Percentiles rank a stretch among this genome's conserved stretches.
Conservation (phyloP, 202 grass and related monocot species). For the Schoenoplectus tabernaemontani region DNA sequence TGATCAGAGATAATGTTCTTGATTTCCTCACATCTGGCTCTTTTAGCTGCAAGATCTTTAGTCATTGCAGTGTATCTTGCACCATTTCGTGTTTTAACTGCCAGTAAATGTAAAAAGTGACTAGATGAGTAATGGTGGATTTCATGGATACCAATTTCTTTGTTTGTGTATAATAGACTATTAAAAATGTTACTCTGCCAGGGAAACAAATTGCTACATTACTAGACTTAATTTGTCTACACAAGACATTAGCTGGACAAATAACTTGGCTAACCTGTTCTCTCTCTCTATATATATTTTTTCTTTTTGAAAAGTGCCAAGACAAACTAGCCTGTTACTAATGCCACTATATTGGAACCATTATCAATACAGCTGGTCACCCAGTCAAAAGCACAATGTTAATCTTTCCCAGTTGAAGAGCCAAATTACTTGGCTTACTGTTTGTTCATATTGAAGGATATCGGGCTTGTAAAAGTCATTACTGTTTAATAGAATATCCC, state of each 20-base stretch:
- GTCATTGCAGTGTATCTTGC: not conserved
- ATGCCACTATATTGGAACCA: not conserved
- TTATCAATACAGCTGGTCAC: not conserved
- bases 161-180: not conserved
- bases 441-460: not conserved
- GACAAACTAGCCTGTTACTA: not conserved
- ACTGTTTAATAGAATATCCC: not conserved
- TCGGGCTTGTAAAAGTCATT: not conserved
- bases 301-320: not conserved
- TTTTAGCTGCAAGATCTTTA: conserved; percentile 26
- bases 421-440: not conserved
- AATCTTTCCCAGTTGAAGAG: not conserved
- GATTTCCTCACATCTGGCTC: conserved; percentile 28
- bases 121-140: not conserved
- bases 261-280: not conserved
- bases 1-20: conserved; percentile 9
- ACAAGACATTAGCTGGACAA: not conserved
- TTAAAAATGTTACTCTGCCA: not conserved
- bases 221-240: not conserved
- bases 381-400: conserved; percentile 4
- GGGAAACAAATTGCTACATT: not conserved
- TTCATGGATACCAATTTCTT: not conserved
- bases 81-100: conserved; percentile 39
- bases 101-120: not conserved
- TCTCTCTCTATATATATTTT: too few species aligned